phyloP scores from a whole-genome alignment of 2,329 filamentous ascomycete genomes.

The Sarocladiaceae sp. region DNA sequence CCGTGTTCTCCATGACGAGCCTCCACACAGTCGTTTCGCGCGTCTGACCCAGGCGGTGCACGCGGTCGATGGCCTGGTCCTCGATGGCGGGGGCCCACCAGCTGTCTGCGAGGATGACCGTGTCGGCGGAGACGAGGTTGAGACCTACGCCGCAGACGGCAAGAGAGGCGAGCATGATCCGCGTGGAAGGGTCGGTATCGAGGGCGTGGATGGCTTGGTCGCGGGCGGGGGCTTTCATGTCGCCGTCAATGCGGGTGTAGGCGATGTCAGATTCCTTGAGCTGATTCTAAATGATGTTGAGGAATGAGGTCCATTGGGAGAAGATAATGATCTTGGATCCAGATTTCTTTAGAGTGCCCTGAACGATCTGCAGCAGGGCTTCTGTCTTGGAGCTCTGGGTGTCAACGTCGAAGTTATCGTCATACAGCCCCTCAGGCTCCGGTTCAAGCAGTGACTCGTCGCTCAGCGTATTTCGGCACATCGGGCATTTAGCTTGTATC shows the following conservation, averaged over 20 bases:
- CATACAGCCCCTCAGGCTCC: conserved; percentile 42
- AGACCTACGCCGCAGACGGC: conserved; percentile 79
- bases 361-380: conserved; percentile 67
- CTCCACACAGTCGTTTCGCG: conserved; percentile 73
- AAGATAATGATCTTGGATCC: conserved; percentile 67
- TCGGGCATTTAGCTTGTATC: conserved; percentile 72
- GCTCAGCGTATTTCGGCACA: conserved; percentile 67
- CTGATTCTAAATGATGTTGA: conserved; percentile 65
- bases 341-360: conserved; percentile 58
- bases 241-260: conserved; percentile 72
- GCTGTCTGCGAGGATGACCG: conserved; percentile 74
- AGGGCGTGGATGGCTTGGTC: conserved; percentile 65
- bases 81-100: conserved; percentile 94
- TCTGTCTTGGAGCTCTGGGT: conserved; percentile 77
- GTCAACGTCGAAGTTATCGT: conserved; percentile 50
- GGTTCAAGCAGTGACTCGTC: conserved; percentile 59
- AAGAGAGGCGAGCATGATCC: conserved; percentile 75
- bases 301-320: conserved; percentile 71
- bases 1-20: conserved; percentile 70
- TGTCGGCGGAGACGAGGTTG: conserved; percentile 80
- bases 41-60: conserved; percentile 79
- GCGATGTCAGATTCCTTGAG: conserved; percentile 54
- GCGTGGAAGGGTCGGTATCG: conserved; percentile 59
- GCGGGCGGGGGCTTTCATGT: conserved; percentile 64
- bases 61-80: conserved; percentile 83